Percentiles rank a stretch among this genome's conserved stretches.
phyloP scores from a whole-genome alignment of 129 eudicot species.

The Deinandra increscens region DNA sequence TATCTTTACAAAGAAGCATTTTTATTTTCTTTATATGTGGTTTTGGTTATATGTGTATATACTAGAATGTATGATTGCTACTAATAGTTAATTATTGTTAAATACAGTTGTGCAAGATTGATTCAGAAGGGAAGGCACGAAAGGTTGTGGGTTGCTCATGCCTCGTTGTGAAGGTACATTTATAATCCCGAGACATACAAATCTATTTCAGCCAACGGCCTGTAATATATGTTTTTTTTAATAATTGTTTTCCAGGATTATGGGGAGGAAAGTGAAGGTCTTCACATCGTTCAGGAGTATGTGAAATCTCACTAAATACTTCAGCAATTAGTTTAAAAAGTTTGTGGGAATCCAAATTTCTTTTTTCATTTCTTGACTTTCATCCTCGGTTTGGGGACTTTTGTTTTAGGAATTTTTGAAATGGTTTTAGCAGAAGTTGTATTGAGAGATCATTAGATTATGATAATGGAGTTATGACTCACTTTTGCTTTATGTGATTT shows the following conservation, averaged over 20 bases:
- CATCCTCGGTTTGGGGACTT: slow-evolving; percentile 8
- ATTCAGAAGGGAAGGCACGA: slow-evolving; percentile 82
- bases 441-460: slow-evolving; percentile 17
- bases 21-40: neutral
- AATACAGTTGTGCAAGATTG: slow-evolving; percentile 71
- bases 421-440: slow-evolving; percentile 16
- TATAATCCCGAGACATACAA: neutral
- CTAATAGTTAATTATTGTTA: neutral
- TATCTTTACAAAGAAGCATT: neutral
- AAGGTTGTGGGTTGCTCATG: slow-evolving; percentile 84
- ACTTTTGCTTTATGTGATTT: slow-evolving; percentile 7
- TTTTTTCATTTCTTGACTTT: neutral
- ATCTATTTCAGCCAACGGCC: neutral
- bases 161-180: slow-evolving; percentile 66
- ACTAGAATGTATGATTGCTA: neutral
- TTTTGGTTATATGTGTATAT: neutral
- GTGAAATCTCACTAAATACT: slow-evolving; percentile 43
- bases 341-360: slow-evolving; percentile 6
- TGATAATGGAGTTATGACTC: neutral
- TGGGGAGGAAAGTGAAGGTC: slow-evolving; percentile 52
- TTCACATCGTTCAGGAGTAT: slow-evolving; percentile 43
- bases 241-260: slow-evolving; percentile 37
- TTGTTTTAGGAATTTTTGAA: slow-evolving; percentile 25
- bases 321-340: neutral
- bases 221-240: neutral